A percentile compares a stretch with the other conserved stretches of the same genome.
These are phyloP conservation scores for Yamadazyma paraphyllophila DNA, from an alignment of 805 yeast species.

Conservation along the genomic window DNA sequence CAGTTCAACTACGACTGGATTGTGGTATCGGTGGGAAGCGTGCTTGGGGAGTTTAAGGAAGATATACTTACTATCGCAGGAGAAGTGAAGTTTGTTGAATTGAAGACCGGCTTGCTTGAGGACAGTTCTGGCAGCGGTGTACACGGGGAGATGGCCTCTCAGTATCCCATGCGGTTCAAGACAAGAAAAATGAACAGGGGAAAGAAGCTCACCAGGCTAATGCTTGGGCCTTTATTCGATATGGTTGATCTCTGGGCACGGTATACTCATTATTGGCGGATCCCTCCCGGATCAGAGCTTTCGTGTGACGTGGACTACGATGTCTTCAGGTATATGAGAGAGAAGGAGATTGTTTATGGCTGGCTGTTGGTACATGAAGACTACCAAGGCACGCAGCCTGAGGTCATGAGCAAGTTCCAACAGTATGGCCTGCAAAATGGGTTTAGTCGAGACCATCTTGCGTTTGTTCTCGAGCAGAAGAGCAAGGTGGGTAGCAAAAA, in stretches of 20 bases:
- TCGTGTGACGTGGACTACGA: slow-evolving; percentile 26
- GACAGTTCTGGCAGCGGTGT: background rate
- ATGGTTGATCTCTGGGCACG: slow-evolving; percentile 18
- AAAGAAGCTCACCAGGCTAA: slow-evolving; percentile 22
- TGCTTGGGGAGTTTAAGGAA: background rate
- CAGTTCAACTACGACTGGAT: slow-evolving; percentile 26
- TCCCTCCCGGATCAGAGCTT: slow-evolving; percentile 22
- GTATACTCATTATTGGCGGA: slow-evolving; percentile 27
- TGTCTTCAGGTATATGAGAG: slow-evolving; percentile 23
- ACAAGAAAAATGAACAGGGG: slow-evolving; percentile 23
- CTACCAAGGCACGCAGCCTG: slow-evolving; percentile 11
- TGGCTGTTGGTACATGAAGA: slow-evolving; percentile 16
- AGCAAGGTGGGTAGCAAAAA: background rate
- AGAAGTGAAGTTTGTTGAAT: slow-evolving; percentile 16
- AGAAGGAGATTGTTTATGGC: slow-evolving; percentile 21
- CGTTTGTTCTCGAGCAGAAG: slow-evolving; percentile 8
- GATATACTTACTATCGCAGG: slow-evolving; percentile 13
- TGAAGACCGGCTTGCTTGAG: slow-evolving; percentile 14
- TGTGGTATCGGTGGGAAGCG: background rate
- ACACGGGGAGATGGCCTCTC: slow-evolving; percentile 1
- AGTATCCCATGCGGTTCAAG: slow-evolving; percentile 23
- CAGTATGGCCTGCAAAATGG: slow-evolving; percentile 7
- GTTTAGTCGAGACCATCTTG: slow-evolving; percentile 9
- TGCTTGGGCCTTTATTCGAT: slow-evolving; percentile 21
- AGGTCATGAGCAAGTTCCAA: slow-evolving; percentile 9